phyloP scores from a whole-genome alignment of 345 rosid genomes.

The Heritiera littoralis region DNA sequence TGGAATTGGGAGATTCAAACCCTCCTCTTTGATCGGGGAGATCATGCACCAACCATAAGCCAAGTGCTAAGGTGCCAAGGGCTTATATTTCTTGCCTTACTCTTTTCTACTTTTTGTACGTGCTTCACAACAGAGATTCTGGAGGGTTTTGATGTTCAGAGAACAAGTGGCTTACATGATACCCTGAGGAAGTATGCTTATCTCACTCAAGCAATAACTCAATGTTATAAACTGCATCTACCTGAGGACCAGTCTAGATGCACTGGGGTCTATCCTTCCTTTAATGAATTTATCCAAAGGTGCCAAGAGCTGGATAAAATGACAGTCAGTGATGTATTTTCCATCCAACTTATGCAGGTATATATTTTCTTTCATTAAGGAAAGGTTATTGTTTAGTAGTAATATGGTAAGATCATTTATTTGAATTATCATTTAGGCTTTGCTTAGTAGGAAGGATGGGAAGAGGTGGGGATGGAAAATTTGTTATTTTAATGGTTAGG shows the following conservation, averaged over 20 bases:
- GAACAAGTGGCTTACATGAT: constrained; percentile 69
- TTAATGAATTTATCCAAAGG: constrained; percentile 58
- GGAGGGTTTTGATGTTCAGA: constrained; percentile 86
- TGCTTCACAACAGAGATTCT: constrained; percentile 93
- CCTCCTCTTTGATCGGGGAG: not conserved
- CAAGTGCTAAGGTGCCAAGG: not conserved
- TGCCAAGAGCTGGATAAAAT: constrained; percentile 78
- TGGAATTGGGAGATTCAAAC: not conserved
- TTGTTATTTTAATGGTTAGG: no score
- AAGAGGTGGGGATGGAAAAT: no score
- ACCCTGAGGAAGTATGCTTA: constrained; percentile 75
- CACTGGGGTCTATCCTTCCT: constrained; percentile 50
- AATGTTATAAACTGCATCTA: constrained; percentile 49
- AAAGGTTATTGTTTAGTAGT: not conserved
- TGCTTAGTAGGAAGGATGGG: no score
- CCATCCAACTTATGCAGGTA: constrained; percentile 97
- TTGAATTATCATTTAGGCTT: not conserved
- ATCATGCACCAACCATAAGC: not conserved
- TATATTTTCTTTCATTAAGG: constrained; percentile 17
- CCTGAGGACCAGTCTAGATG: constrained; percentile 41
- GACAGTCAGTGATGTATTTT: constrained; percentile 88
- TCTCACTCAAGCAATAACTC: constrained; percentile 69
- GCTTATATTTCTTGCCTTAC: constrained; percentile 4
- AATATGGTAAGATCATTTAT: not conserved
- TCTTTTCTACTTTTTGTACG: constrained; percentile 33